Base-by-base conservation (phyloP, 1,139 yeast species). In the Pichia terricola region DNA sequence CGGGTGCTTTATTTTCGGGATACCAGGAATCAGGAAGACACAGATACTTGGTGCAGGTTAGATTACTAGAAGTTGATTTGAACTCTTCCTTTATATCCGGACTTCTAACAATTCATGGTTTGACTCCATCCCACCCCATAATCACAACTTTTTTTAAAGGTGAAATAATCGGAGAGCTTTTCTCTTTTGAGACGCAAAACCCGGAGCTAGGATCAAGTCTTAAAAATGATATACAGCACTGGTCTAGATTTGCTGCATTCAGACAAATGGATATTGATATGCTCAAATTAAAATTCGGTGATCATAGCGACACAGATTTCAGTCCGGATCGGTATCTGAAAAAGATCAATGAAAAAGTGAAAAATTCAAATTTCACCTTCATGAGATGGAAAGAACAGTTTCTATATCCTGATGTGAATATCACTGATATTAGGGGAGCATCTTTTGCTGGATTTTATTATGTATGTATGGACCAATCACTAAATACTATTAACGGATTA, bases 311-410 rank as follows among this genome's bases (percentile, higher is more conserved):
- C 22, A 8, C 33, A 8, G 11, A 30, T 30, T 11, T 8, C 8
- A 11, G 11, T 8, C 33, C 33, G 2, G 33, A 30, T 1, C 33
- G 33, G 33, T 8, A 30, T 8, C 11, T 30, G 2, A 8, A 8
- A 11, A 30, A 30, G 11, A 16, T 16, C 22, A 16, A 16, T 16
- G 22, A 16, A 16, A 30, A 30, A 2, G 10, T 30, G 11, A 30
- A 30, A 16, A n/a, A 7, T 34, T 34, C 35, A 6, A n/a, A n/a
- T 7, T 77, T 70, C 56, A 66, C 89, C 5, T 89, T 79, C 60
- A 89, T 89, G 96, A 72, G 96, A 53, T 89, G 96, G 96, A 89
- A 89, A 63, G 97, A 89, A 61, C 77, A 79, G 56, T 87, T 86
- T 57, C 65, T 88, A 50, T 79, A 85, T 10, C 95, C 95, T 0